Evolutionary conservation across 768 basidiomycete species (phyloP).

Genomic region (Galerina marginata): DNA sequence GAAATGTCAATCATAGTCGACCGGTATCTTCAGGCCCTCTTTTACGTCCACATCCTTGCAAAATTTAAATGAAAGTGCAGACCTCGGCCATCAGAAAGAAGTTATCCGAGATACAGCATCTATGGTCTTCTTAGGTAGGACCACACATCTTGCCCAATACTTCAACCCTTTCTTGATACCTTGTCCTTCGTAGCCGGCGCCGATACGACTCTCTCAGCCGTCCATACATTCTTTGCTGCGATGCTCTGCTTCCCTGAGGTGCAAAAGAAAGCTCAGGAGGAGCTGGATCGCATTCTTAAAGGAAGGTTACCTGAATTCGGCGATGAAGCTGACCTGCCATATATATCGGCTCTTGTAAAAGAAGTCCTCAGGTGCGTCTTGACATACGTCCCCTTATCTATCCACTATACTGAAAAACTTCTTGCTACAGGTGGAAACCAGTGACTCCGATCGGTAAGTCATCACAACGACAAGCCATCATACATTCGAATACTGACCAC

Average conservation of each 20-base stretch:
- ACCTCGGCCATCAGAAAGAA: slow-evolving; percentile 35
- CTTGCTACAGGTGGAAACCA: slow-evolving; percentile 27
- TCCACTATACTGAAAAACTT: slow-evolving; percentile 24
- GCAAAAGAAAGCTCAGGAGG: slow-evolving; percentile 45
- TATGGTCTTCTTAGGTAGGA: not conserved
- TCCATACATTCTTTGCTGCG: slow-evolving; percentile 34
- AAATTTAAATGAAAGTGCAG: slow-evolving; percentile 1
- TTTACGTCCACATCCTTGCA: slow-evolving; percentile 34
- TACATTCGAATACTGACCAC: no score
- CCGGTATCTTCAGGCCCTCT: slow-evolving; percentile 38
- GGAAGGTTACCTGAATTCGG: slow-evolving; percentile 43
- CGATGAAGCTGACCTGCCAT: slow-evolving; percentile 46
- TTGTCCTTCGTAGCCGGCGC: no score
- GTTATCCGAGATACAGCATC: not conserved
- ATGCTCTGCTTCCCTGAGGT: slow-evolving; percentile 41
- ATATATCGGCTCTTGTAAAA: slow-evolving; percentile 41
- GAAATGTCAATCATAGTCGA: no score
- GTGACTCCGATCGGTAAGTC: not conserved
- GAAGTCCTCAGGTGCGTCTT: slow-evolving; percentile 40
- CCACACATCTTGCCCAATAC: not conserved
- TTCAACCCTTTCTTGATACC: not conserved
- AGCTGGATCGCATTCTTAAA: slow-evolving; percentile 44
- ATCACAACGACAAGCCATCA: not conserved
- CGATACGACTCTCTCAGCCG: not conserved
- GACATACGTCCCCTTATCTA: not conserved